Evolutionary conservation across 139 green algal species (phyloP), one percentile per base, ranked within the genome.

Genomic region (Trebouxia sp.): DNA sequence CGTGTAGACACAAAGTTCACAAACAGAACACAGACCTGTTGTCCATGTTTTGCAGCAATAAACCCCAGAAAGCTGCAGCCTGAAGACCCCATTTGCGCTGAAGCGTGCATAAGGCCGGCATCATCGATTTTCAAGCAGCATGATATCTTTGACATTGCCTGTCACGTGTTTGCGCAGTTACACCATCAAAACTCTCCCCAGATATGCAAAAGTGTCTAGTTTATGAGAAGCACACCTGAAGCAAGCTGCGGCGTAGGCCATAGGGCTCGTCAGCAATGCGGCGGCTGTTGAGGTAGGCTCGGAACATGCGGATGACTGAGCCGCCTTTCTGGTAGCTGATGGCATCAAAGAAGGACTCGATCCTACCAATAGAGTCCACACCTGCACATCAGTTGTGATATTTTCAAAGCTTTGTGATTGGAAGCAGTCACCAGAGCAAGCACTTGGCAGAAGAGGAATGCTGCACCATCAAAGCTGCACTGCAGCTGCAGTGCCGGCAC

Each of bases 291-390:
- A 96, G 62, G 85, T 90, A 94, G 9, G 93, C 89, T 0, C 92
- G 86, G 80, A 98, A 88, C 93, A 98, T 98, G 70, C 94, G 89
- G 62, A 98, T 88, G 66, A 98, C 88, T 12, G 88, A 85, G 5
- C 84, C 88, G 45, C 95, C 95, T 85, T 97, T 96, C 26, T 90
- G 51, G 78, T 98, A 97, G 82, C 82, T 86, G 30, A 96, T 82
- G 6, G 67, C 28, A 74, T 96, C 92, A 75, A 96, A 97, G 53
- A 91, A 81, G 0, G 82, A 80, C 45, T 89, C 77, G 5, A 94
- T 82, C 3, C 56, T 74, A 5, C 78, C 81, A 2, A 37, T 80
- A 3, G 80, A 79, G 67, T 85, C 89, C 30, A 91, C 74, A 7
- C 22, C 76, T 80, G 80, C 43, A 82, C 41, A 77, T 38, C 26